These are phyloP conservation scores for Croton setiger DNA, from an alignment of 441 rosid genomes.

Conservation along the genomic window DNA sequence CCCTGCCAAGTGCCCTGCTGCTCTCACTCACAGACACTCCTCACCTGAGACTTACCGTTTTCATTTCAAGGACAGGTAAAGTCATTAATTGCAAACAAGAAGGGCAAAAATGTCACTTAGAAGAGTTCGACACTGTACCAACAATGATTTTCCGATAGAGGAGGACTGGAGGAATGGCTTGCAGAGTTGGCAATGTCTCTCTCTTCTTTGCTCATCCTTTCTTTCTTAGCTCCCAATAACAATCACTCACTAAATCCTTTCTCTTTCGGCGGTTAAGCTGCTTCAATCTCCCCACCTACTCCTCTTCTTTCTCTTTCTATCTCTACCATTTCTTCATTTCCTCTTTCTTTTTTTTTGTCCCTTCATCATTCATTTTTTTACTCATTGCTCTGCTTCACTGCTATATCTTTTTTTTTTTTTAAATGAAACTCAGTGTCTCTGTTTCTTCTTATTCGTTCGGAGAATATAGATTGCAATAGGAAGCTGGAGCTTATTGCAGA, in stretches of 20 bases:
- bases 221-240: constrained; percentile 6
- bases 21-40: neutral
- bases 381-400: neutral
- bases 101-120: constrained; percentile 31
- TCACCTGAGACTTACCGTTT: neutral
- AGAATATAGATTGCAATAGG: neutral
- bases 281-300: constrained; percentile 47
- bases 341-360: constrained; percentile 16
- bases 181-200: constrained; percentile 51
- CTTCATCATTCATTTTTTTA: constrained; percentile 1
- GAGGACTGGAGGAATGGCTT: constrained; percentile 55
- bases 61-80: neutral
- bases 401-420: neutral
- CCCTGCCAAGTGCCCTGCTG: neutral
- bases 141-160: constrained; percentile 20
- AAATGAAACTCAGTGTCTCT: neutral
- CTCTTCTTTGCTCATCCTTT: neutral
- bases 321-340: neutral
- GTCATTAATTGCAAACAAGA: accelerated
- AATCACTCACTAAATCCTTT: constrained; percentile 14
- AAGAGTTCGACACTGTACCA: neutral
- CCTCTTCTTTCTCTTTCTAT: constrained; percentile 7
- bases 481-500: constrained; percentile 8
- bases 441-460: neutral
- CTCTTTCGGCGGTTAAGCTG: constrained; percentile 53